These are phyloP conservation scores for Sordariomycetes sp. DNA, from an alignment of 2,329 filamentous ascomycete genomes.

Conservation along the genomic window DNA sequence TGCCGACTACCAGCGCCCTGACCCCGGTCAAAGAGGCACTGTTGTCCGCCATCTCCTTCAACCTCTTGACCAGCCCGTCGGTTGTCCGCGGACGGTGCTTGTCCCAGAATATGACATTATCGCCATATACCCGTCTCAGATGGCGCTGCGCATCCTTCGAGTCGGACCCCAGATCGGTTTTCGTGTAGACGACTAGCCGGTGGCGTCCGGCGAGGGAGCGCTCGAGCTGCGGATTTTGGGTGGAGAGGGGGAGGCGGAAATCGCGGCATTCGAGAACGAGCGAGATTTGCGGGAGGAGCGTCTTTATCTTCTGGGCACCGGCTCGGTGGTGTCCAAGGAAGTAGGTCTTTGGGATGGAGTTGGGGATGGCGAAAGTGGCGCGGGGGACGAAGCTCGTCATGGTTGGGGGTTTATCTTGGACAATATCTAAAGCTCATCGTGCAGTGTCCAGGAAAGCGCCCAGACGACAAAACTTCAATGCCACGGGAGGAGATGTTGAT, in stretches of 20 bases:
- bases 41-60: slow-evolving; percentile 19
- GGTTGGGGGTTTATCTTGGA: background rate
- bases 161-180: slow-evolving; percentile 60
- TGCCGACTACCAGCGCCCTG: slow-evolving; percentile 81
- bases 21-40: slow-evolving; percentile 64
- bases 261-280: slow-evolving; percentile 93
- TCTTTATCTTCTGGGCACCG: slow-evolving; percentile 75
- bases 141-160: slow-evolving; percentile 14
- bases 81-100: slow-evolving; percentile 23
- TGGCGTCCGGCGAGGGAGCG: slow-evolving; percentile 61
- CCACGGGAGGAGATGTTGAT: no score
- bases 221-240: slow-evolving; percentile 85
- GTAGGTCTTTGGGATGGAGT: slow-evolving; percentile 77
- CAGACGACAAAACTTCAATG: background rate
- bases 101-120: slow-evolving; percentile 33
- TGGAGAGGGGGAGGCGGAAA: slow-evolving; percentile 81
- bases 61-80: slow-evolving; percentile 25
- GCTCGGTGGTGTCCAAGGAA: slow-evolving; percentile 88
- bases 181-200: slow-evolving; percentile 84
- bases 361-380: slow-evolving; percentile 58
- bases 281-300: slow-evolving; percentile 68
- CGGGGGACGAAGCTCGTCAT: slow-evolving; percentile 61
- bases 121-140: slow-evolving; percentile 23
- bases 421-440: background rate
- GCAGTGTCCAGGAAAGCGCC: background rate